Evolutionary conservation across 2,329 filamentous ascomycete genomes (phyloP).

Genomic region (Ophiosphaerella narmari): DNA sequence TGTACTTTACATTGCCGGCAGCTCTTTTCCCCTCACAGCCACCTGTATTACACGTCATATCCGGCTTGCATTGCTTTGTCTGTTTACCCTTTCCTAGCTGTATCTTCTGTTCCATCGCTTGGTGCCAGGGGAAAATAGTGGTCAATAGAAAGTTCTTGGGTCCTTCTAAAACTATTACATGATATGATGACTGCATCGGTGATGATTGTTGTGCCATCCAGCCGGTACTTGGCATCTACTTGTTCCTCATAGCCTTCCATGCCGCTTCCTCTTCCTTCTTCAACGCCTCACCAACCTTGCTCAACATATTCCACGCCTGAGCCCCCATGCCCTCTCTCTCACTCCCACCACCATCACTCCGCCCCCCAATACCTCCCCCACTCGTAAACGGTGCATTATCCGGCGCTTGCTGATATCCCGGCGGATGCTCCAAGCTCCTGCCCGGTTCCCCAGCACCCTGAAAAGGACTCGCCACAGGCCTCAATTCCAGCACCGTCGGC

Average conservation of each 20-base stretch:
- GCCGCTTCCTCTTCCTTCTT: constrained; percentile 44
- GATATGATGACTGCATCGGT: constrained; percentile 11
- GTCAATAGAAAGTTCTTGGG: constrained; percentile 44
- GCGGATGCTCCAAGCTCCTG: constrained; percentile 48
- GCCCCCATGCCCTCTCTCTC: constrained; percentile 34
- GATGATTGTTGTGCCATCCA: constrained; percentile 3
- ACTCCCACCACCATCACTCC: constrained; percentile 25
- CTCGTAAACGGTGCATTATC: constrained; percentile 46
- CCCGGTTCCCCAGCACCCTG: constrained; percentile 25
- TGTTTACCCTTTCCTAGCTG: constrained; percentile 40
- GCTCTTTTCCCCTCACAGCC: constrained; percentile 39
- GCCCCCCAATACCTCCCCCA: constrained; percentile 45
- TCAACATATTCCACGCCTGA: constrained; percentile 41
- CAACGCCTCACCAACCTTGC: constrained; percentile 43
- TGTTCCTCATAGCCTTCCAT: constrained; percentile 41
- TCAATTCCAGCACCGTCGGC: constrained; percentile 47
- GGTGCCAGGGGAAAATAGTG: constrained; percentile 45
- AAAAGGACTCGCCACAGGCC: constrained; percentile 36
- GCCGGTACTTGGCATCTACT: constrained; percentile 8
- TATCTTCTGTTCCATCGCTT: constrained; percentile 41
- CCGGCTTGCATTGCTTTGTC: constrained; percentile 47
- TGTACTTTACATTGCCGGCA: constrained; percentile 50
- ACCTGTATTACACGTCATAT: constrained; percentile 46
- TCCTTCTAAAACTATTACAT: constrained; percentile 22
- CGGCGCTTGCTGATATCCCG: constrained; percentile 54